Evolutionary conservation across 176 grass and related monocot species (phyloP), one percentile per base, ranked within the genome.

Genomic region (Oropetium thomaeum): DNA sequence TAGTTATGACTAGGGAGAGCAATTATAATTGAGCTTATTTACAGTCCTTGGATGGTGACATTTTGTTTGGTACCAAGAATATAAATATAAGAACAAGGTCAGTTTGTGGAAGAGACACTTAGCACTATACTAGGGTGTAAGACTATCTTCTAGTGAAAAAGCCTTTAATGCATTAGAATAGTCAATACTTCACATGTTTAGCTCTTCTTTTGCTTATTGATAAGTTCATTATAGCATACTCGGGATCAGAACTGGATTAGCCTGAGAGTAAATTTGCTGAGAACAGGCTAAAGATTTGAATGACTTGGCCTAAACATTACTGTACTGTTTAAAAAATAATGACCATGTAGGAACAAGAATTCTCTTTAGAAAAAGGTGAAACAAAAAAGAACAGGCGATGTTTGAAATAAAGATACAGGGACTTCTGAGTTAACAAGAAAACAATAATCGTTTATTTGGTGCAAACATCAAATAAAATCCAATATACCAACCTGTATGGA

Each of bases 401-500:
- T 27, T 30, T 48, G 34, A 58, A 42, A 49, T 66, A 63, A 35
- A 48, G 23, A 70, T 76, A 44, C 17, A 13, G 40, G 65, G 20
- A 40, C 66, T 43, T 86, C 11, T 82, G 10, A 82, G 65, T 43
- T 78, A 6, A 60, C 34, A 73, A 52, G 22, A 48, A 67, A 78
- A 52, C 10, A 42, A 22, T 69, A 42, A 28, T 43, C 2, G 51
- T 58, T 71, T 65, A 13, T 48, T 38, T 29, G 66, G 5, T 70
- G 22, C 40, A 87, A 87, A 77, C 12, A 29, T 47, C 22, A 71
- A 74, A 81, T 29, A 65, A 84, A 72, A 5, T 72, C 31, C 53
- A 57, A 15, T 53, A 83, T 26, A 79, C 61, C 78, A 58, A 90
- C 87, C 87, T 90, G 83, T 78, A 90, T 84, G 45, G 83, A 92